Conservation (phyloP, 441 rosid species). For the Populus tomentosa region DNA sequence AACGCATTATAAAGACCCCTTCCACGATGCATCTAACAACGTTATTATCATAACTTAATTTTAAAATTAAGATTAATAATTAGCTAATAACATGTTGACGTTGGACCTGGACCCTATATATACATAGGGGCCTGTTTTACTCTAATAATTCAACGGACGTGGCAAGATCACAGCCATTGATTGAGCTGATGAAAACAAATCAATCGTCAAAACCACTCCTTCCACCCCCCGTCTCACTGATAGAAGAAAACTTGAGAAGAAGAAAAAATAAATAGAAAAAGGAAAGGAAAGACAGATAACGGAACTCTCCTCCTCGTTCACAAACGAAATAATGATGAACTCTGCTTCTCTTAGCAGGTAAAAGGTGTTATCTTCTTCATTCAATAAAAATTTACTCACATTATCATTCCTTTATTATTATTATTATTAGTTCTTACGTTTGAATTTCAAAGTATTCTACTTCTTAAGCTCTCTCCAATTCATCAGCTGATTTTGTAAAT, state of each 20-base stretch:
- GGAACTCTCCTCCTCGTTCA: neutral
- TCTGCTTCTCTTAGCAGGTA: neutral
- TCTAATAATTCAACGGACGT: neutral
- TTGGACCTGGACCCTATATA: neutral
- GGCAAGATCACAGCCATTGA: neutral
- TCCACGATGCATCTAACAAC: neutral
- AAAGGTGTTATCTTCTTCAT: neutral
- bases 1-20: too few species aligned
- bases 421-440: neutral
- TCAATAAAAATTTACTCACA: neutral
- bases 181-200: neutral
- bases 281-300: neutral
- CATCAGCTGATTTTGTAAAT: neutral
- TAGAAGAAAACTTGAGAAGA: neutral
- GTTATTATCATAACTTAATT: neutral
- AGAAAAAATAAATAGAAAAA: too few species aligned
- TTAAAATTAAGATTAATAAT: too few species aligned
- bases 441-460: neutral
- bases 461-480: neutral
- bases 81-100: too few species aligned
- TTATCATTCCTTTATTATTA: neutral
- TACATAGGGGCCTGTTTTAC: neutral
- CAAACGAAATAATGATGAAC: neutral
- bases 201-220: neutral
- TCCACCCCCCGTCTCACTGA: neutral